Percentiles rank a stretch among this genome's conserved stretches.
These are phyloP conservation scores for Phytophthora rubi DNA, from an alignment of 352 stramenopile genomes.

Conservation along the genomic window DNA sequence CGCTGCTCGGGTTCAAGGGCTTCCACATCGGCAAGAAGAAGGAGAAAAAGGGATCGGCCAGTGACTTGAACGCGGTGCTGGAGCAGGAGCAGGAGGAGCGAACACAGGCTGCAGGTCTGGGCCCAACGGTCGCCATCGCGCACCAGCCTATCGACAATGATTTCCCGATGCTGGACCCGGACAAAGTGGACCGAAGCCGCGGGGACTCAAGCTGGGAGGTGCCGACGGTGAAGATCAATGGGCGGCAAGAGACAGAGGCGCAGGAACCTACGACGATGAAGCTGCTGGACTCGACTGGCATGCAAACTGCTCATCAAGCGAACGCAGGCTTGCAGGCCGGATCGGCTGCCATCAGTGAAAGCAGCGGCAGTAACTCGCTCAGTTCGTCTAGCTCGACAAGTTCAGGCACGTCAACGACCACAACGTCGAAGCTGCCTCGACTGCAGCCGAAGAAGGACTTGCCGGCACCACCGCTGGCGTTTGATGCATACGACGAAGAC, in stretches of 20 bases:
- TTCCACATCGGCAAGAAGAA: slow-evolving; percentile 39
- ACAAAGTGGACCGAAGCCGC: slow-evolving; percentile 39
- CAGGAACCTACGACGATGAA: slow-evolving; percentile 9
- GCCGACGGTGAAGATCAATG: slow-evolving; percentile 11
- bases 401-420: slow-evolving; percentile 4
- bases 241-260: slow-evolving; percentile 9
- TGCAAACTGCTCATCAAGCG: slow-evolving; percentile 21
- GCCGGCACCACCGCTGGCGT: slow-evolving; percentile 11
- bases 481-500: slow-evolving; percentile 57
- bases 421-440: slow-evolving; percentile 28
- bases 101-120: slow-evolving; percentile 17
- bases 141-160: slow-evolving; percentile 26
- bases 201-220: slow-evolving; percentile 52
- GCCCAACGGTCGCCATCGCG: not conserved
- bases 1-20: slow-evolving; percentile 31
- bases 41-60: slow-evolving; percentile 25
- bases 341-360: slow-evolving; percentile 6
- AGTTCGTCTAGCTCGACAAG: slow-evolving; percentile 15
- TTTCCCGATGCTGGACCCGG: slow-evolving; percentile 44
- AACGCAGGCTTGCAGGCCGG: slow-evolving; percentile 16
- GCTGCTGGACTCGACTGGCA: slow-evolving; percentile 27
- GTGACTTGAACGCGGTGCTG: slow-evolving; percentile 17
- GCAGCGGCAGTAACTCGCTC: slow-evolving; percentile 19
- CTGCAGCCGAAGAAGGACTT: slow-evolving; percentile 36
- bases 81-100: slow-evolving; percentile 11